phyloP scores from a whole-genome alignment of 140 eudicot genomes.

The Oenanthe javanica region DNA sequence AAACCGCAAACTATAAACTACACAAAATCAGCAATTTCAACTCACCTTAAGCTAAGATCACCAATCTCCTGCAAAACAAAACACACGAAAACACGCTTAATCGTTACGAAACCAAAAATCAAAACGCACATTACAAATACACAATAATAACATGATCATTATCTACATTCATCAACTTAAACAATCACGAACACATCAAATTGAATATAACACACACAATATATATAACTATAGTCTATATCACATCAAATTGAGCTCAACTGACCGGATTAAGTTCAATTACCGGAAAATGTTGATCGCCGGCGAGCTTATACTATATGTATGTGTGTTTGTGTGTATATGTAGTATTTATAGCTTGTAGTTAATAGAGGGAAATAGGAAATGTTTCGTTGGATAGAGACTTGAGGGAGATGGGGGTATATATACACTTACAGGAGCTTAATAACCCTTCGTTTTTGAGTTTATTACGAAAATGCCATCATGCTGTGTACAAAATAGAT shows the following conservation, averaged over 20 bases:
- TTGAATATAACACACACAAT: background rate
- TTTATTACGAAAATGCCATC: background rate
- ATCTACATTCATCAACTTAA: background rate
- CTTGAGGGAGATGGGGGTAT: background rate
- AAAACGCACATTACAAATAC: background rate
- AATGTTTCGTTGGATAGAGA: background rate
- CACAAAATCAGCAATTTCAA: background rate
- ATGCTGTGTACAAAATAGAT: background rate
- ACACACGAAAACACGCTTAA: background rate
- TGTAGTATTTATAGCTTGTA: too few relatives aligned
- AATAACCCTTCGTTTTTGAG: background rate
- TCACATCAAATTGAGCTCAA: background rate
- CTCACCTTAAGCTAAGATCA: background rate
- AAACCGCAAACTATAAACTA: background rate
- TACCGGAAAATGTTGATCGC: constrained; percentile 7
- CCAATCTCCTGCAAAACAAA: constrained; percentile 1
- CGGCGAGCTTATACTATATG: background rate
- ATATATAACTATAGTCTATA: background rate
- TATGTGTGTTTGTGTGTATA: background rate
- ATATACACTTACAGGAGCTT: background rate
- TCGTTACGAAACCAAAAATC: background rate
- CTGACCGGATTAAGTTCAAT: background rate
- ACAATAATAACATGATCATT: background rate
- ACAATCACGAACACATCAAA: background rate
- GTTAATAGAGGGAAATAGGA: background rate